phyloP scores from a whole-genome alignment of 2,329 filamentous ascomycete species.

The Dactylellina parvicollis region DNA sequence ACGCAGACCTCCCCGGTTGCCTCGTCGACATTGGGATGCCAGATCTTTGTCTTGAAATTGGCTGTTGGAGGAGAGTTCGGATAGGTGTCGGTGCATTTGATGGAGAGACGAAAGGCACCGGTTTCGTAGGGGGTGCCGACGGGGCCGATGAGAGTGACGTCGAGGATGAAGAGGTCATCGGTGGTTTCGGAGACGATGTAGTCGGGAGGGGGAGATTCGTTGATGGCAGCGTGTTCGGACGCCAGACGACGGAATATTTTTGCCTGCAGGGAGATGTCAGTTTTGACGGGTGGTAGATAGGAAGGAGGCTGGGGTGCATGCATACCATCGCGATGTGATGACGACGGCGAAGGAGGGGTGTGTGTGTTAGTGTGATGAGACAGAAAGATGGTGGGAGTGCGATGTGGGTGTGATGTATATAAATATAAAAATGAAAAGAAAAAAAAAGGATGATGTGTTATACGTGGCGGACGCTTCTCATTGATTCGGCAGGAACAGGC shows the following conservation, averaged over 20 bases:
- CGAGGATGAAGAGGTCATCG: constrained; percentile 55
- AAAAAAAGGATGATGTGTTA: constrained; percentile 2
- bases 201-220: constrained; percentile 56
- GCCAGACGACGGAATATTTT: constrained; percentile 56
- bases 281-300: not conserved
- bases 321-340: constrained; percentile 16
- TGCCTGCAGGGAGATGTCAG: constrained; percentile 14
- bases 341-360: not conserved
- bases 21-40: constrained; percentile 58
- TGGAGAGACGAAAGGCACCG: constrained; percentile 56
- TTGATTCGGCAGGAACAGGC: constrained; percentile 9
- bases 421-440: not conserved
- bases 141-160: constrained; percentile 56
- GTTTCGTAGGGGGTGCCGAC: constrained; percentile 57
- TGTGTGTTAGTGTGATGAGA: too few relatives aligned
- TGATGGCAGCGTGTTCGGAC: constrained; percentile 56
- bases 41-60: constrained; percentile 58
- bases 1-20: constrained; percentile 58
- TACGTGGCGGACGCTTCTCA: constrained; percentile 19
- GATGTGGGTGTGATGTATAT: not conserved
- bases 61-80: constrained; percentile 56
- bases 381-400: not conserved
- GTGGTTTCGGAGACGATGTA: constrained; percentile 57
- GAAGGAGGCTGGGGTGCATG: not conserved
- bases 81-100: constrained; percentile 56